Conservation (phyloP, 495 filamentous ascomycete genomes). For the Penicillium cinerascens region DNA sequence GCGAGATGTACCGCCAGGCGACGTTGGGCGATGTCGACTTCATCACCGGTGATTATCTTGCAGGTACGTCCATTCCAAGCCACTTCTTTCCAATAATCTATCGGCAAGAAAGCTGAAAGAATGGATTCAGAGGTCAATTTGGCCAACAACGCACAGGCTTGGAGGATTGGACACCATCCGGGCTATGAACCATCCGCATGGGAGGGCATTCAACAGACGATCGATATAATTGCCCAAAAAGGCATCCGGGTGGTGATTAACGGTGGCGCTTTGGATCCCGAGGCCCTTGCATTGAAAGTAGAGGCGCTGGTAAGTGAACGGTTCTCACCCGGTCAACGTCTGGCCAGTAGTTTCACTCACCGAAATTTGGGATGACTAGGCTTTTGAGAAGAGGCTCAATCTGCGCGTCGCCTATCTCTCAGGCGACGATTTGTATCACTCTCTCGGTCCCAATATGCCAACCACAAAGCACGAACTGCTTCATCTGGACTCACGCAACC, state of each 20-base stretch:
- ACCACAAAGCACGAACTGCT: constrained; percentile 23
- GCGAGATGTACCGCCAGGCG: constrained; percentile 44
- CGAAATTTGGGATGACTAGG: too few species aligned
- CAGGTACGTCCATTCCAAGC: constrained; percentile 24
- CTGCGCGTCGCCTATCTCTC: constrained; percentile 46
- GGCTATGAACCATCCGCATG: constrained; percentile 44
- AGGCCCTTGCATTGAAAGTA: constrained; percentile 37
- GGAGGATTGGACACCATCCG: constrained; percentile 32
- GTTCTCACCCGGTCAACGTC: too few species aligned
- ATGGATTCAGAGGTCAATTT: constrained; percentile 38
- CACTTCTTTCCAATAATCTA: too few species aligned
- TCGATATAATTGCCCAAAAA: constrained; percentile 41
- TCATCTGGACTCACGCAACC: constrained; percentile 28
- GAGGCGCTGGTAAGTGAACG: constrained; percentile 28
- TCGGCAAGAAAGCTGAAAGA: not conserved
- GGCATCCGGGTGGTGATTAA: constrained; percentile 45
- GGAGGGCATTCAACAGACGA: constrained; percentile 41
- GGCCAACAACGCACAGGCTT: constrained; percentile 42
- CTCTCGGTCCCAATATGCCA: constrained; percentile 27
- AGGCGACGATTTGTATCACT: constrained; percentile 41
- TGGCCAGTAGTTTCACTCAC: too few species aligned
- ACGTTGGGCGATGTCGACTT: constrained; percentile 48
- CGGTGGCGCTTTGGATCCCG: constrained; percentile 42
- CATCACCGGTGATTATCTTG: constrained; percentile 56
- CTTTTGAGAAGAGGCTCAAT: constrained; percentile 1